Conservation (phyloP, 2,329 filamentous ascomycete species). For the Cladosporium sp. region DNA sequence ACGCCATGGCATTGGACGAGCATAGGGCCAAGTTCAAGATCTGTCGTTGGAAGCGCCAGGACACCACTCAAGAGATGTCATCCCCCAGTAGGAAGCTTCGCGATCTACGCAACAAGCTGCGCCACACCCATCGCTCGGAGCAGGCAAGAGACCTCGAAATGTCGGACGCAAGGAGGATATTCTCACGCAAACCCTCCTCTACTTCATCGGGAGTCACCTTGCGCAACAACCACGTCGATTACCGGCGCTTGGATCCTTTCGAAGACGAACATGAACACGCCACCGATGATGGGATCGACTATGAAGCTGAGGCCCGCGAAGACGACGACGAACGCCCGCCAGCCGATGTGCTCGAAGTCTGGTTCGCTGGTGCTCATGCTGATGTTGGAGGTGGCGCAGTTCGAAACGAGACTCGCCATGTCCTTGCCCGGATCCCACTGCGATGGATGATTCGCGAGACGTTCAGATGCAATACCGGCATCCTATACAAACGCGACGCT, state of each 20-base stretch:
- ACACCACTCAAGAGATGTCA: constrained; percentile 6
- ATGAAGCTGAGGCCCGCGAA: constrained; percentile 22
- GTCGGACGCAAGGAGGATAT: neutral
- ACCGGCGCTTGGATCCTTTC: constrained; percentile 3
- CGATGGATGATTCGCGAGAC: constrained; percentile 52
- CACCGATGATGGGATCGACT: constrained; percentile 10
- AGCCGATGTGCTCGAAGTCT: constrained; percentile 40
- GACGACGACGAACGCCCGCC: constrained; percentile 33
- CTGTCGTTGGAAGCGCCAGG: constrained; percentile 15
- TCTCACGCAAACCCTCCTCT: neutral
- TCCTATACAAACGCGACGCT: constrained; percentile 44
- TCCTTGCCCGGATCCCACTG: constrained; percentile 49
- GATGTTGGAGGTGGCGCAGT: constrained; percentile 52
- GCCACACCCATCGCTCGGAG: constrained; percentile 19
- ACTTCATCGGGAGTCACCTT: neutral
- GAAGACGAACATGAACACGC: neutral
- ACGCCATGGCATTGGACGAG: constrained; percentile 72
- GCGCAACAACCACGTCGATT: neutral
- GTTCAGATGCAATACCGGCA: constrained; percentile 51
- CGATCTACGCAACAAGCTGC: constrained; percentile 10
- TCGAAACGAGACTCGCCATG: constrained; percentile 45
- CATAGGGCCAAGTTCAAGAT: constrained; percentile 65
- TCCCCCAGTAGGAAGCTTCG: constrained; percentile 8
- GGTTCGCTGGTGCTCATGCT: constrained; percentile 48
- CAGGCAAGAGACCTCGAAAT: constrained; percentile 21